phyloP scores from a whole-genome alignment of 306 rosid species.

The Glycine tomentella region DNA sequence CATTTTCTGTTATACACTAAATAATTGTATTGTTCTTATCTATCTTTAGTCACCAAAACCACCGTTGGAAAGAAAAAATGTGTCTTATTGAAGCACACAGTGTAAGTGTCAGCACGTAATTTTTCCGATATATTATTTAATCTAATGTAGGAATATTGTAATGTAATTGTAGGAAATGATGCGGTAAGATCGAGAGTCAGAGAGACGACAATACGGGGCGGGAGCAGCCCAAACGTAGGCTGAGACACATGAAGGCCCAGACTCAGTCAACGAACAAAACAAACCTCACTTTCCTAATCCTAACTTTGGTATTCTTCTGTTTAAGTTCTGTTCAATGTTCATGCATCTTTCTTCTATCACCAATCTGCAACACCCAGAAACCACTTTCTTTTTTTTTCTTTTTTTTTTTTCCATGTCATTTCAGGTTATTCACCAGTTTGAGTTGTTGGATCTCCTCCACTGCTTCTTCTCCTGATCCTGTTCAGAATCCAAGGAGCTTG shows the following conservation, averaged over 20 bases:
- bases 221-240: slow-evolving; percentile 65
- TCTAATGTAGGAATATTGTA: too few species aligned
- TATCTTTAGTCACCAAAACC: too few species aligned
- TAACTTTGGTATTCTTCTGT: not conserved
- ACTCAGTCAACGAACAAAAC: slow-evolving; percentile 7
- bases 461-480: slow-evolving; percentile 38
- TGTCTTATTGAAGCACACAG: too few species aligned
- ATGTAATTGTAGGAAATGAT: too few species aligned
- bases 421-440: slow-evolving; percentile 7
- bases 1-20: too few species aligned
- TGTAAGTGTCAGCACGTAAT: too few species aligned
- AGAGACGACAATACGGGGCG: slow-evolving; percentile 59
- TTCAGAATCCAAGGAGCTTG: slow-evolving; percentile 38
- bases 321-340: not conserved
- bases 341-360: not conserved
- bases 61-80: too few species aligned
- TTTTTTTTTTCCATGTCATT: not conserved
- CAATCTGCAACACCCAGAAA: not conserved
- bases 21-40: too few species aligned
- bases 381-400: not conserved
- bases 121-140: too few species aligned
- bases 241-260: slow-evolving; percentile 27
- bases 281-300: slow-evolving; percentile 24
- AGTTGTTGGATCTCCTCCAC: slow-evolving; percentile 16
- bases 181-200: slow-evolving; percentile 19